Evolutionary conservation across 352 stramenopile species (phyloP).

Genomic region (Pythium rhizo-oryzae): DNA sequence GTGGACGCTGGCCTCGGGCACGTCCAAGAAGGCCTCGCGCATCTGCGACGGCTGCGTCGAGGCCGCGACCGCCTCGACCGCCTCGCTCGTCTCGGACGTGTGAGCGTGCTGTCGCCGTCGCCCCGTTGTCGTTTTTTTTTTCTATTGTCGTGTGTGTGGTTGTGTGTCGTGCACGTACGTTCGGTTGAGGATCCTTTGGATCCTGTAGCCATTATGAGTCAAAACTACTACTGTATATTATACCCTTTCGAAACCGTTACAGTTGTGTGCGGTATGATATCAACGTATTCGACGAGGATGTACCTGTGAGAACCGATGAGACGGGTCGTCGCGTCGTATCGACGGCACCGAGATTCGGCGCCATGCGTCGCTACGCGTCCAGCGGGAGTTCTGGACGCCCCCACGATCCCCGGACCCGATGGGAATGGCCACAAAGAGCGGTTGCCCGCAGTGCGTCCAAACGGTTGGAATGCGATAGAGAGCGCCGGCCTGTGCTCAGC

Average conservation of each 20-base stretch:
- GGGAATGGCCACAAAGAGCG: background rate
- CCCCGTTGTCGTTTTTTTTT: slow-evolving; percentile 3
- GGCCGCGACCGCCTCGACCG: slow-evolving; percentile 31
- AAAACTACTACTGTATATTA: slow-evolving; percentile 1
- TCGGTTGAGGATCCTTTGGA: slow-evolving; percentile 8
- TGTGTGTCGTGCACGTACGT: too few relatives aligned
- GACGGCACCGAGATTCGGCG: background rate
- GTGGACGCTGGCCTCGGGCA: slow-evolving; percentile 77
- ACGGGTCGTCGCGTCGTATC: background rate
- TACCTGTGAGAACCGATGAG: background rate
- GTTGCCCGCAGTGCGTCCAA: too few relatives aligned
- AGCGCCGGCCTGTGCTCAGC: too few relatives aligned
- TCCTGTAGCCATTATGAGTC: slow-evolving; percentile 6
- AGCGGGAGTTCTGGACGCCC: too few relatives aligned
- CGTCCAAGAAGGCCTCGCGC: slow-evolving; percentile 78
- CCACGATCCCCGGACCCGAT: too few relatives aligned
- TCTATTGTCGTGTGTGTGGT: background rate
- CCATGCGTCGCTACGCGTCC: too few relatives aligned
- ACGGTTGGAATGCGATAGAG: too few relatives aligned
- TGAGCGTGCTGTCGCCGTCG: slow-evolving; percentile 18
- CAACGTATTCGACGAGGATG: background rate
- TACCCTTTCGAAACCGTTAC: slow-evolving; percentile 1
- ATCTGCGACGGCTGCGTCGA: slow-evolving; percentile 74
- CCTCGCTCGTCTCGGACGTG: slow-evolving; percentile 26
- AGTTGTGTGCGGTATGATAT: background rate